Percentiles rank a stretch among this genome's conserved stretches.
Evolutionary conservation across 768 basidiomycete species (phyloP).

Genomic region (Rhodocollybia butyracea): DNA sequence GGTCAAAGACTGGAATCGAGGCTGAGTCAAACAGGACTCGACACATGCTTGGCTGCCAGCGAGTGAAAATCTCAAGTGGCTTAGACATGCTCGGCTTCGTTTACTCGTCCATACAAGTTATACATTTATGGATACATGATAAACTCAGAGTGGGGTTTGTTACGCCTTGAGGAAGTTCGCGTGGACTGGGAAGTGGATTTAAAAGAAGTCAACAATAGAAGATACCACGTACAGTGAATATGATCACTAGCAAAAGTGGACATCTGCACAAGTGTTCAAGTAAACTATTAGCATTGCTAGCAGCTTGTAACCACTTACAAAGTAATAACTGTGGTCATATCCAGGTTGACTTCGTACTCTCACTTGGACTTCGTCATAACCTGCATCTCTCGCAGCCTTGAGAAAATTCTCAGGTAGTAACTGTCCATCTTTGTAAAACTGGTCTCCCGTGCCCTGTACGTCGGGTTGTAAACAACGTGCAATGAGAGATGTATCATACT

Average conservation of each 20-base stretch:
- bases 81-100: too few species aligned
- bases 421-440: slow-evolving; percentile 83
- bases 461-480: background rate
- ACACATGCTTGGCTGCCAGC: too few species aligned
- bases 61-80: too few species aligned
- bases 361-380: slow-evolving; percentile 73
- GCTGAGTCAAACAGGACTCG: too few species aligned
- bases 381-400: slow-evolving; percentile 69
- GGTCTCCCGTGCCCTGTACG: slow-evolving; percentile 70
- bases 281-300: background rate
- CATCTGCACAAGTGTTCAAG: slow-evolving; percentile 44
- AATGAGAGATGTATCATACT: slow-evolving; percentile 21
- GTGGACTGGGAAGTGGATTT: slow-evolving; percentile 56
- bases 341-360: slow-evolving; percentile 75
- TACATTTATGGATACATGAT: too few species aligned
- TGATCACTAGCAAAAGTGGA: slow-evolving; percentile 91
- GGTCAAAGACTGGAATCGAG: too few species aligned
- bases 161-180: slow-evolving; percentile 82
- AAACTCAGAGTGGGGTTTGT: too few species aligned
- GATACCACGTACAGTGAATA: slow-evolving; percentile 65
- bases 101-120: too few species aligned
- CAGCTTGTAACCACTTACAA: slow-evolving; percentile 36
- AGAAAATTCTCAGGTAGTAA: slow-evolving; percentile 89
- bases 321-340: slow-evolving; percentile 90
- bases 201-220: slow-evolving; percentile 10